Base-by-base conservation (phyloP, 306 rosid genomes). In the Urtica urens region DNA sequence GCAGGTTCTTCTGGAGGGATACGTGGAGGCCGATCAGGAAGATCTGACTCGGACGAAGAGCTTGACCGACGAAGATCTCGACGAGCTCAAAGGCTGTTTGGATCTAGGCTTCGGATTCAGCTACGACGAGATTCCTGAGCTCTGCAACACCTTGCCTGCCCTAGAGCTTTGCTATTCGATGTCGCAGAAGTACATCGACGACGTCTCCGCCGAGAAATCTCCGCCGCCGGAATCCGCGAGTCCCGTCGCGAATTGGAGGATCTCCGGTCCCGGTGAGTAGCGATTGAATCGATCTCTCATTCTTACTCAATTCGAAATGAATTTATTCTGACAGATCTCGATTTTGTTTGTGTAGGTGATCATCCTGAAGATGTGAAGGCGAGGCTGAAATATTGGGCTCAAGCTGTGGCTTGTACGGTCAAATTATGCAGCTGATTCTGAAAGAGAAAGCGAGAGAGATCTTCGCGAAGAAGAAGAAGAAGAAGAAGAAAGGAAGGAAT, bases 341-440 rank as follows among this genome's bases (percentile, higher is more conserved):
- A 10, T n/a, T 44, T 40, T 58, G 22, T 21, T 41, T 53, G 60
- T 55, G 39, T 66, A 82, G 96, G 96, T 60, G 96, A 87, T 22
- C 81, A 72, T 67, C 96, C 96, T 0, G 86, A 87, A 55, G 96
- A 87, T 61, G 96, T 87, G 8, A 87, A 87, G 38, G 96, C 93
- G 2, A 78, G 96, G 72, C 92, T 87, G 60, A 87, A 83, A 49
- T 87, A 50, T 51, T 87, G 94, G 96, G 96, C 96, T 0, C 94
- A 87, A 53, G 83, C 93, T 24, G 96, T 87, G 38, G 96, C 94
- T 0, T 87, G 96, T 43, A 87, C 94, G 1, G 86, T 87, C 1
- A 82, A 40, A 57, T 72, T 87, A 15, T 87, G 96, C 87, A 87
- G 52, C 75, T 76, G 39, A 61, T 48, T 27, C 71, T 49, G 48